phyloP scores from a whole-genome alignment of 805 yeast species.

The Saturnispora quitensis region DNA sequence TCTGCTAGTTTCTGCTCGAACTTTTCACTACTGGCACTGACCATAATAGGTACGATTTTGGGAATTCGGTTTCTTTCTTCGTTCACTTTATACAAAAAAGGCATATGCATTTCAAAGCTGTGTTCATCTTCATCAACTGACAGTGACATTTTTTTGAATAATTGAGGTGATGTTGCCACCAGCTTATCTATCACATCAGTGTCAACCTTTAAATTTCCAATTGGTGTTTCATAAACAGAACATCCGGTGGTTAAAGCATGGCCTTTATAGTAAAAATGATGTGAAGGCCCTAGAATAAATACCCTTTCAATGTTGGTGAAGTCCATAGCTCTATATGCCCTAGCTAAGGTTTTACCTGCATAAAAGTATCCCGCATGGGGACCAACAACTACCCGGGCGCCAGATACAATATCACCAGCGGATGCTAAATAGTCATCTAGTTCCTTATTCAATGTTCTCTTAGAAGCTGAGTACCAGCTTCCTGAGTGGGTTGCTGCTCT shows the following conservation, averaged over 20 bases:
- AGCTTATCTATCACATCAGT: slow-evolving; percentile 32
- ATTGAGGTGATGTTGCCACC: slow-evolving; percentile 24
- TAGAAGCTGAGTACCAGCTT: slow-evolving; percentile 64
- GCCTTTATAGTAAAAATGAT: slow-evolving; percentile 71
- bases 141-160: slow-evolving; percentile 47
- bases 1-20: slow-evolving; percentile 39
- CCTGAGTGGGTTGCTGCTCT: slow-evolving; percentile 79
- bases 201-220: slow-evolving; percentile 71
- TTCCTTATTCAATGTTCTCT: slow-evolving; percentile 37
- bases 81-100: slow-evolving; percentile 51
- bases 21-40: slow-evolving; percentile 48
- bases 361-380: slow-evolving; percentile 90
- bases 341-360: slow-evolving; percentile 70
- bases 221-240: slow-evolving; percentile 63
- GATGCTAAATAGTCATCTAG: slow-evolving; percentile 37
- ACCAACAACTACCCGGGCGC: slow-evolving; percentile 47
- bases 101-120: slow-evolving; percentile 90
- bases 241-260: slow-evolving; percentile 46
- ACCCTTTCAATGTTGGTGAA: slow-evolving; percentile 46
- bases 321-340: slow-evolving; percentile 69
- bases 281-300: slow-evolving; percentile 87
- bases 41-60: slow-evolving; percentile 67
- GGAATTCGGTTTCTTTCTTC: slow-evolving; percentile 19
- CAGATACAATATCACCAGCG: slow-evolving; percentile 28
- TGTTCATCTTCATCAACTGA: slow-evolving; percentile 78